Percentiles rank a stretch among this genome's conserved stretches.
Evolutionary conservation across 208 protist species (phyloP).

Genomic region (Acanthamoeba polyphaga): DNA sequence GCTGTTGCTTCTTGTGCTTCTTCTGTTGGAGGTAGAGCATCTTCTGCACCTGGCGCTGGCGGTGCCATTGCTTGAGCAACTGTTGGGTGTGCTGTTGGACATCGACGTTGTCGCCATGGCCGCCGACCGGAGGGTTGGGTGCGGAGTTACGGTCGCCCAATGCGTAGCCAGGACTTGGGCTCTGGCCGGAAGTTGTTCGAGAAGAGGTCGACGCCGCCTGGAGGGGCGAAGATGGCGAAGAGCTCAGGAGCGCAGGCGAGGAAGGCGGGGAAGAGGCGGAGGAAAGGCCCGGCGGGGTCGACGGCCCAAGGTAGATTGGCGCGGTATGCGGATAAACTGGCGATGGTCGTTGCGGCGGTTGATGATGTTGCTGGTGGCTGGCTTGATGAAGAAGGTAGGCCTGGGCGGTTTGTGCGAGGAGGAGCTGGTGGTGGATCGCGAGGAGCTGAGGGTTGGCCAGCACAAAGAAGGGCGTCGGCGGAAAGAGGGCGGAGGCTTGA

Average conservation of each 20-base stretch:
- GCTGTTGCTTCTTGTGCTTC: not conserved
- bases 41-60: constrained; percentile 33
- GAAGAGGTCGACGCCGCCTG: not conserved
- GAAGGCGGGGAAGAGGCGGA: not conserved
- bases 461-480: too few species aligned
- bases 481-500: too few species aligned
- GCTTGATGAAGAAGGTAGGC: too few species aligned
- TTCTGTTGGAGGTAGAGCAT: constrained; percentile 36
- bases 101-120: not conserved
- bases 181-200: not conserved
- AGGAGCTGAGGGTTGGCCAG: too few species aligned
- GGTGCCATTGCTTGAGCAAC: constrained; percentile 35
- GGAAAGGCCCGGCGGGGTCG: not conserved
- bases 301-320: too few species aligned
- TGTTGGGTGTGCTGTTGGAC: constrained; percentile 43
- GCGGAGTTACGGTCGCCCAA: too few species aligned
- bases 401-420: too few species aligned
- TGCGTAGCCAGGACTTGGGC: too few species aligned
- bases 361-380: not conserved
- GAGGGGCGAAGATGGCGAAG: not conserved
- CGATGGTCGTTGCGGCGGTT: not conserved
- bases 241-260: not conserved
- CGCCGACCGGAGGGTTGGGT: not conserved
- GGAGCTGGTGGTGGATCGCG: too few species aligned
- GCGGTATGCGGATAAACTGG: not conserved